These are phyloP conservation scores for Rhizopogon sp. DNA, from an alignment of 768 basidiomycete genomes.

Conservation along the genomic window DNA sequence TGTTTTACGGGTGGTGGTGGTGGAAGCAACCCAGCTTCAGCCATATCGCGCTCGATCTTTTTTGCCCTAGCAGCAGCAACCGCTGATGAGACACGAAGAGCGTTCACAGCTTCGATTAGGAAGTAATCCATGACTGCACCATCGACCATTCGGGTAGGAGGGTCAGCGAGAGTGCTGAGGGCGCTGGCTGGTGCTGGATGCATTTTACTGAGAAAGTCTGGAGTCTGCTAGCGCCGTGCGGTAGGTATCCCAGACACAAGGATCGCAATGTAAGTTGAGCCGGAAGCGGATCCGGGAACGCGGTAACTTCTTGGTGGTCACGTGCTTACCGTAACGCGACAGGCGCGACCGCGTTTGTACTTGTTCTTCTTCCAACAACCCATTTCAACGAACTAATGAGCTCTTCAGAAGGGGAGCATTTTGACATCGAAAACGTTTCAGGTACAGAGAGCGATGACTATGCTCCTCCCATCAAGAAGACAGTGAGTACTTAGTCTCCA, in stretches of 20 bases:
- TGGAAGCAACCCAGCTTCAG: slow-evolving; percentile 69
- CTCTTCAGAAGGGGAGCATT: slow-evolving; percentile 70
- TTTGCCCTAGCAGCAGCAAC: slow-evolving; percentile 65
- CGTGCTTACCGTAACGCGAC: too few species aligned
- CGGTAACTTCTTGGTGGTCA: too few species aligned
- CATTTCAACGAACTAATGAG: slow-evolving; percentile 44
- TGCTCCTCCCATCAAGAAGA: slow-evolving; percentile 56
- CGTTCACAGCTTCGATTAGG: slow-evolving; percentile 72
- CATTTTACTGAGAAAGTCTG: slow-evolving; percentile 21
- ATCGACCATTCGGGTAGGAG: slow-evolving; percentile 57
- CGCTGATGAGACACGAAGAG: slow-evolving; percentile 68
- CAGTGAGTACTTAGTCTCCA: slow-evolving; percentile 12
- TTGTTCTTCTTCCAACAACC: slow-evolving; percentile 1
- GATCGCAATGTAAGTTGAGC: too few species aligned
- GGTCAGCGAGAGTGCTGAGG: slow-evolving; percentile 59
- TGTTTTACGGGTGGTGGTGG: slow-evolving; percentile 38
- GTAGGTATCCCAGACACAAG: background rate
- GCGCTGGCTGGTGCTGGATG: slow-evolving; percentile 15
- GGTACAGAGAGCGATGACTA: slow-evolving; percentile 66
- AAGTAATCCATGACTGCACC: slow-evolving; percentile 80
- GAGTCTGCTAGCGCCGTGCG: background rate
- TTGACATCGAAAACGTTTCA: slow-evolving; percentile 53
- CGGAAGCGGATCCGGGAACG: background rate
- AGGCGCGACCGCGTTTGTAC: too few species aligned
- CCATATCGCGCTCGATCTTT: slow-evolving; percentile 73